Evolutionary conservation across 345 rosid genomes (phyloP), one percentile per base, ranked within the genome.

Genomic region (Kandelia obovata): DNA sequence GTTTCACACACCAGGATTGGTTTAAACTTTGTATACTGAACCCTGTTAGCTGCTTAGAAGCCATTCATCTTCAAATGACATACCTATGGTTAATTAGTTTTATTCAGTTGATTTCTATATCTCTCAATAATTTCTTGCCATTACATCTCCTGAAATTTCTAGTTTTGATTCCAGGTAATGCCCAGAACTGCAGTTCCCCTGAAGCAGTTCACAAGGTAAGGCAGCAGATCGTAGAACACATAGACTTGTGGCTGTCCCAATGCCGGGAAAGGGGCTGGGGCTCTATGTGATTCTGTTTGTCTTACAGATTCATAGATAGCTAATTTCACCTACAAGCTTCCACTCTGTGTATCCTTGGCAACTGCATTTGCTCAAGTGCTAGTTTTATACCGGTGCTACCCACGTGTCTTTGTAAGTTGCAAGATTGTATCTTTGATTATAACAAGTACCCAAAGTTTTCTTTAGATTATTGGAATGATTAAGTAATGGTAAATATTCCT

Each of bases 171-270:
- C 67, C 82, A 91, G 97, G 98, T 58, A 78, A 88, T 73, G 90
- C 92, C 28, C 62, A 80, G 78, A 87, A 80, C 55, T 94, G 98
- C 79, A 88, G 90, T 70, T 83, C 89, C 43, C 97, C 97, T 10
- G 97, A 91, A 15, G 92, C 96, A 0, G 95, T 94, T 68, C 83
- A 81, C 58, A 94, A 88, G 83, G 92, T 87, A 52, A 81, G 98
- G 84, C 91, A 94, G 66, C 80, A 81, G 72, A 80, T 94, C n/a
- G 49, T 83, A 64, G 92, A 91, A 77, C 75, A 87, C 71, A 91
- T 94, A 0, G 98, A 91, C 85, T 78, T 91, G 75, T 94, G 98
- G 98, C 81, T 94, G 64, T 94, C 98, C 2, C 71, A 91, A 72
- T 94, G 97, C 76, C 87, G 83, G 19, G 57, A 55, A 17, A 2